These are phyloP conservation scores for Erysimum cheiranthoides DNA, from an alignment of 345 rosid species.

Conservation along the genomic window DNA sequence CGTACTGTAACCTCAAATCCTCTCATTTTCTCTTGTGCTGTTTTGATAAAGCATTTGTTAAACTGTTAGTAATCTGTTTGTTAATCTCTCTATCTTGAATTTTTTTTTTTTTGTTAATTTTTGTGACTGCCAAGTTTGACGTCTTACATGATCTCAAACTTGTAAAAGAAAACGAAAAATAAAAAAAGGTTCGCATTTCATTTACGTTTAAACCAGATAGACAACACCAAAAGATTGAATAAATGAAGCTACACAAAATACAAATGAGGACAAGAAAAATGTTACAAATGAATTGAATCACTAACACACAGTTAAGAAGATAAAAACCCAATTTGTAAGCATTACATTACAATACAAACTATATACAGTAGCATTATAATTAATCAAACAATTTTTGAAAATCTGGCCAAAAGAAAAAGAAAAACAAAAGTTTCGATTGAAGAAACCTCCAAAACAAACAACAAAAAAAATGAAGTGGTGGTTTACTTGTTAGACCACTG, in stretches of 20 bases:
- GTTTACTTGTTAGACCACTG: conserved; percentile 92
- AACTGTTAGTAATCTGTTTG: too few relatives aligned
- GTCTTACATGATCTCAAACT: not conserved
- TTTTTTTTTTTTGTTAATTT: too few relatives aligned
- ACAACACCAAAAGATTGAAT: conserved; percentile 20
- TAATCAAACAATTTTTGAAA: conserved; percentile 12
- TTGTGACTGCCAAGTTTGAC: not conserved
- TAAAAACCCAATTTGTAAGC: not conserved
- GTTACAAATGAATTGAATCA: conserved; percentile 47
- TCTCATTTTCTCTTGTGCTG: too few relatives aligned
- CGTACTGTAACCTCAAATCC: too few relatives aligned
- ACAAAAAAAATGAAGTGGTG: conserved; percentile 1
- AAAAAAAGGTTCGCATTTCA: not conserved
- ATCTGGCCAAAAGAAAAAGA: conserved; percentile 6
- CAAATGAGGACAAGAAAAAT: conserved; percentile 6
- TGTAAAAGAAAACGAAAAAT: not conserved
- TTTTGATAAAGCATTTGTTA: too few relatives aligned
- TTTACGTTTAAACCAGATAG: not conserved
- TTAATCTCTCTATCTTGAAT: too few relatives aligned
- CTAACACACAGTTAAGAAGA: conserved; percentile 3
- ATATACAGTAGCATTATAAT: conserved; percentile 37
- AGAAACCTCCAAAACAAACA: conserved; percentile 17
- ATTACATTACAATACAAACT: conserved; percentile 44
- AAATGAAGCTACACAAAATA: conserved; percentile 19
- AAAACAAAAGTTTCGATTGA: conserved; percentile 13